Evolutionary conservation across 495 filamentous ascomycete species (phyloP).

Genomic region (Aspergillus panamensis): DNA sequence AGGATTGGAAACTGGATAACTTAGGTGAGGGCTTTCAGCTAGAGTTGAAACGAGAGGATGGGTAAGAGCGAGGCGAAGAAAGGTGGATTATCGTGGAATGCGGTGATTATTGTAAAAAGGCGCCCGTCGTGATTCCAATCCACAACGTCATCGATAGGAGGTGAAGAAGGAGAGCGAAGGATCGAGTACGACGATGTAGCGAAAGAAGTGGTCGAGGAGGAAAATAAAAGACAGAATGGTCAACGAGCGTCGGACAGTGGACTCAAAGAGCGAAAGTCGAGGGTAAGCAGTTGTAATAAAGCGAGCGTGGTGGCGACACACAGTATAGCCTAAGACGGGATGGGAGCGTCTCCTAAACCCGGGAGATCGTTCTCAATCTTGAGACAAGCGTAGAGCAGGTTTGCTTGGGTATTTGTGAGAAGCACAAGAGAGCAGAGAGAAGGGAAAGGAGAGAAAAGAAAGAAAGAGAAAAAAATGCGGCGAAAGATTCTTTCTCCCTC

Average conservation of each 20-base stretch:
- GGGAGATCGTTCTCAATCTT: constrained; percentile 6
- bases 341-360: constrained; percentile 16
- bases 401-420: neutral
- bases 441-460: constrained; percentile 19
- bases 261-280: constrained; percentile 18
- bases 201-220: neutral
- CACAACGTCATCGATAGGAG: constrained; percentile 21
- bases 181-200: constrained; percentile 7
- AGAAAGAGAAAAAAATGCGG: constrained; percentile 23
- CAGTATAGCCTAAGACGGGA: constrained; percentile 32
- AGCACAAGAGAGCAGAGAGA: constrained; percentile 13
- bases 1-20: constrained; percentile 15
- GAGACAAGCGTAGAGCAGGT: neutral
- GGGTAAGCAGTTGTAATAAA: constrained; percentile 17
- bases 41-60: constrained; percentile 2
- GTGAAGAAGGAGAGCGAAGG: constrained; percentile 5
- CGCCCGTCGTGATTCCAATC: constrained; percentile 11
- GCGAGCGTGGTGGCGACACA: constrained; percentile 39
- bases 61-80: neutral
- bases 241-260: constrained; percentile 19
- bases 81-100: neutral
- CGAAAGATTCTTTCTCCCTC: constrained; percentile 1
- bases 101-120: constrained; percentile 8
- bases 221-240: constrained; percentile 4
- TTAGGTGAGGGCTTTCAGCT: neutral